Percentiles rank a stretch among this genome's conserved stretches.
Conservation (phyloP, 305 asterid genomes). For the Striga hermonthica region DNA sequence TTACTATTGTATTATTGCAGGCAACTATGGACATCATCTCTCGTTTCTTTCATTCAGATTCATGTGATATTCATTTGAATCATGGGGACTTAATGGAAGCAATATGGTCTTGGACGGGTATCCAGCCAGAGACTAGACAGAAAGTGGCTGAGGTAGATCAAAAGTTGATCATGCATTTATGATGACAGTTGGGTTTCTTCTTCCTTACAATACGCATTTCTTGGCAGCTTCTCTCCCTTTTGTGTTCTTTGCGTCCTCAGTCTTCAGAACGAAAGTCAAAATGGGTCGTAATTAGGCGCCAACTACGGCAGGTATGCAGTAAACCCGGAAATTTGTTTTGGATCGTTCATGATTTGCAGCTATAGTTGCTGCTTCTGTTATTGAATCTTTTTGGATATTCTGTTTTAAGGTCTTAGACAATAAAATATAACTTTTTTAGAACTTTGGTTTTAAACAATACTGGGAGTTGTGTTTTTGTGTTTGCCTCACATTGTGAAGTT, state of each 20-base stretch:
- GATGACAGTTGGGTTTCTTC: slow-evolving; percentile 23
- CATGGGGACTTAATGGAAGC: slow-evolving; percentile 92
- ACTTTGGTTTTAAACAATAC: slow-evolving; percentile 9
- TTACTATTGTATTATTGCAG: slow-evolving; percentile 42
- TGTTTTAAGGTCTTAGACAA: slow-evolving; percentile 15
- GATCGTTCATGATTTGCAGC: slow-evolving; percentile 19
- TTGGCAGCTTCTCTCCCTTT: slow-evolving; percentile 84
- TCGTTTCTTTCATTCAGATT: slow-evolving; percentile 60
- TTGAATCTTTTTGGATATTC: slow-evolving; percentile 19
- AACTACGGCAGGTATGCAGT: slow-evolving; percentile 82
- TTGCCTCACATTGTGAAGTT: too few relatives aligned
- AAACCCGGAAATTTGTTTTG: slow-evolving; percentile 15
- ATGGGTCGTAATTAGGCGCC: slow-evolving; percentile 94
- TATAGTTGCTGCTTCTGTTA: slow-evolving; percentile 1
- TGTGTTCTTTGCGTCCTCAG: slow-evolving; percentile 93
- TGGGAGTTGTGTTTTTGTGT: too few relatives aligned
- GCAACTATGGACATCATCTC: slow-evolving; percentile 72
- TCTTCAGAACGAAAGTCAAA: slow-evolving; percentile 90
- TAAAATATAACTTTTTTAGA: slow-evolving; percentile 11
- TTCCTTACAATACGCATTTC: slow-evolving; percentile 25
- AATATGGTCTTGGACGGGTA: slow-evolving; percentile 95
- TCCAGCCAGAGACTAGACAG: slow-evolving; percentile 70
- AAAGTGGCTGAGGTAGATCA: slow-evolving; percentile 90
- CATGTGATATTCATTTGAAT: slow-evolving; percentile 86
- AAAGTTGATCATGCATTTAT: slow-evolving; percentile 24